phyloP scores from a whole-genome alignment of 1,139 yeast species.

The Scheffersomyces titani region DNA sequence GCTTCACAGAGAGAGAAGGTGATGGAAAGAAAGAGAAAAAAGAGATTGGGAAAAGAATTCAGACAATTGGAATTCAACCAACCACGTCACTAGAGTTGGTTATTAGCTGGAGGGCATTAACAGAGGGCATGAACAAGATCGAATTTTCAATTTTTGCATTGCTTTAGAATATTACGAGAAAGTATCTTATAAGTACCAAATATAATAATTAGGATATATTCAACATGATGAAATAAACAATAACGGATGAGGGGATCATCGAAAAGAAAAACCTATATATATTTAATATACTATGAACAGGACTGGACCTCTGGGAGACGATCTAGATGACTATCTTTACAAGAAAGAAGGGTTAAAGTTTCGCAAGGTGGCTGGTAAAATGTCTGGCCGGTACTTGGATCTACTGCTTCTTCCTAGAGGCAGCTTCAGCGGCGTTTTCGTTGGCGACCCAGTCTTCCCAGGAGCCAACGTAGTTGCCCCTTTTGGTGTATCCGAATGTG shows the following conservation, averaged over 20 bases:
- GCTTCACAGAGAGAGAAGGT: conserved; percentile 81
- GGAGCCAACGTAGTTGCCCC: conserved; percentile 81
- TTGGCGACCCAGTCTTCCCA: conserved; percentile 80
- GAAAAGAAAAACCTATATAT: not conserved
- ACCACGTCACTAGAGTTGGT: conserved; percentile 2
- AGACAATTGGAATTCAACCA: conserved; percentile 64
- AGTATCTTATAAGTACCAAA: too few species aligned
- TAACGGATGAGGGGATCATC: not conserved
- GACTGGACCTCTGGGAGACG: not conserved
- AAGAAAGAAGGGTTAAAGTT: not conserved
- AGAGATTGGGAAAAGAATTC: conserved; percentile 88
- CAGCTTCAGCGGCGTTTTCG: conserved; percentile 23
- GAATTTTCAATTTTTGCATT: not conserved
- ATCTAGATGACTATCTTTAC: not conserved
- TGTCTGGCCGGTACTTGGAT: not conserved
- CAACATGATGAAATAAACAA: conserved; percentile 2
- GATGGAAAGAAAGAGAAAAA: conserved; percentile 92
- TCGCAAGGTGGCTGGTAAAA: not conserved
- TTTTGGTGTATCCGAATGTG: conserved; percentile 80
- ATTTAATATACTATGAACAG: not conserved
- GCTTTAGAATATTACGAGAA: not conserved
- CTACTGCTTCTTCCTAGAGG: conserved; percentile 1
- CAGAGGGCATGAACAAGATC: not conserved
- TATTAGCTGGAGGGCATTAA: not conserved
- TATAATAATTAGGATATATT: not conserved